These are phyloP conservation scores for Clitoria ternatea DNA, from an alignment of 306 rosid species.

Conservation along the genomic window DNA sequence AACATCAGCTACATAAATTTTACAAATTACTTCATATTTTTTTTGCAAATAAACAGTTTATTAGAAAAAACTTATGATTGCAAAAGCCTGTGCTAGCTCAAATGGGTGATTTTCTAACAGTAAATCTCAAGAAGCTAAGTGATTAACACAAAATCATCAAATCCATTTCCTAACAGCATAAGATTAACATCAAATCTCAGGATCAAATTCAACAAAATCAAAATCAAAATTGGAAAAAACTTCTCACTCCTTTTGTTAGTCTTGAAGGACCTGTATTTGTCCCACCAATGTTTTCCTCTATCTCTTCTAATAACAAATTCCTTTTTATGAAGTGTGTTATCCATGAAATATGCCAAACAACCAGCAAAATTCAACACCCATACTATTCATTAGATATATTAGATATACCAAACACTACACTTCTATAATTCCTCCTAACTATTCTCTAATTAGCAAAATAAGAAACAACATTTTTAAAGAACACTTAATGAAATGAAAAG, in stretches of 20 bases:
- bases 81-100: no score
- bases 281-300: constrained; percentile 99
- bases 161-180: no score
- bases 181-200: no score
- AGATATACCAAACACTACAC: no score
- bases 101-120: no score
- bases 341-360: constrained; percentile 73
- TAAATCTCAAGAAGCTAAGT: no score
- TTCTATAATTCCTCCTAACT: not conserved
- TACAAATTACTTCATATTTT: no score
- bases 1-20: no score
- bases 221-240: constrained; percentile 86
- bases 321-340: constrained; percentile 74
- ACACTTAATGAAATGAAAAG: not conserved
- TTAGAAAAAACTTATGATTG: no score
- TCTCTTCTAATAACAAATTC: constrained; percentile 65
- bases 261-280: constrained; percentile 74
- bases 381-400: not conserved
- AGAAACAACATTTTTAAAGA: not conserved
- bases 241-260: constrained; percentile 83
- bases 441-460: not conserved
- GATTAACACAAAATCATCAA: no score
- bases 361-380: constrained; percentile 25
- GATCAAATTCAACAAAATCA: no score
- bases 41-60: no score